Evolutionary conservation across 1,284 basidiomycete species (phyloP), one percentile per base, ranked within the genome.

Genomic region (Ceratobasidium papillatum): DNA sequence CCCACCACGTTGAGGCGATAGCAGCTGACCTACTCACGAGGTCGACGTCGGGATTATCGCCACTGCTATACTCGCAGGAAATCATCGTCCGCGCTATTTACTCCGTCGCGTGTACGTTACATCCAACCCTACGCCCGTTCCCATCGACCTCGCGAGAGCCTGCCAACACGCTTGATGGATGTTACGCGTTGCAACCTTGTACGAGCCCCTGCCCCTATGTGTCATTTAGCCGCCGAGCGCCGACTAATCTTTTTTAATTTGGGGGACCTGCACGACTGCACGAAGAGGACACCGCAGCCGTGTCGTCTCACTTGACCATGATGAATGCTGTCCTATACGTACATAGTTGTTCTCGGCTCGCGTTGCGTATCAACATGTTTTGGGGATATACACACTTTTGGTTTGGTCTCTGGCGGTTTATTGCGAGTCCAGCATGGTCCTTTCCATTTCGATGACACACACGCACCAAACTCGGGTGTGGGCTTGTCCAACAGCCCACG

Each of bases 201-300:
- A 30, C 14, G 22, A 7, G 25, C 27, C 30, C 54, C 25, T 9
- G 54, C 71, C 71, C 71, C 71, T 74, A 74, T 74, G 51, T 74
- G 71, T 74, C 61, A 74, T 61, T 71, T 52, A 62, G 27, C 58
- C 69, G 69, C 47, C 43, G 27, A 64, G 47, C 47, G 62, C 27
- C 3, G 62, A 49, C 5, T 61, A 41, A 36, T 14, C 52, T 56
- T 56, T 61, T 61, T 61, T 61, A 41, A 61, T 61, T 61, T 61
- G 30, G 58, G 58, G 58, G 58, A 22, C 11, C 56, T 58, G 34
- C 56, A 43, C 3, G 51, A 27, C 56, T 58, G 34, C 56, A 43
- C 3, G 30, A 2, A 27, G 22, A 25, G 22, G n/a, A 61, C 38
- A 61, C 36, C 8, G 38, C 36, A 14, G 32, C 54, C 56, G 58